These are phyloP conservation scores for Chlamydomonas applanata DNA, from an alignment of 139 green algal genomes.

Conservation along the genomic window DNA sequence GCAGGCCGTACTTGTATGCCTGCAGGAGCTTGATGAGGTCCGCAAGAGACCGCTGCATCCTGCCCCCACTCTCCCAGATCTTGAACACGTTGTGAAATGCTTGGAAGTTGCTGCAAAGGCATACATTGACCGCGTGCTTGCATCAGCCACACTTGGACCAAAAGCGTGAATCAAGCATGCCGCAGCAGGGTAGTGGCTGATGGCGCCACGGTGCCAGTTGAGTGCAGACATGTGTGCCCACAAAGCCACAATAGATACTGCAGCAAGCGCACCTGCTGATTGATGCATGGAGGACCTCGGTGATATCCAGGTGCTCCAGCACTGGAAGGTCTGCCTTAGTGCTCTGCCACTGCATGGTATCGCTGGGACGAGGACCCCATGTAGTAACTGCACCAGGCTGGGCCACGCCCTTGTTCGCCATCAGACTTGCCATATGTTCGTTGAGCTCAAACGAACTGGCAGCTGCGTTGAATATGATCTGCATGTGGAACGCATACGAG, in stretches of 20 bases:
- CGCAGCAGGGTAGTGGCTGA: no score
- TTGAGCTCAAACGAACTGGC: slow-evolving; percentile 26
- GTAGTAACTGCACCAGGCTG: no score
- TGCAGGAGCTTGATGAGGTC: slow-evolving; percentile 1
- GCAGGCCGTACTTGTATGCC: not conserved
- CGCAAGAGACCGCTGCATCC: not conserved
- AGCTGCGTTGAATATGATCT: not conserved
- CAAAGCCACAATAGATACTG: no score
- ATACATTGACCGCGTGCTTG: no score
- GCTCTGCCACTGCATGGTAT: not conserved
- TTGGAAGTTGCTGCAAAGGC: slow-evolving; percentile 13
- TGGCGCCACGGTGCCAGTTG: no score
- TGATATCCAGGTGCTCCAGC: slow-evolving; percentile 8
- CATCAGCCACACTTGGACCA: no score
- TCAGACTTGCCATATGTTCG: slow-evolving; percentile 12
- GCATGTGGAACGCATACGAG: not conserved
- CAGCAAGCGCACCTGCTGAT: not conserved
- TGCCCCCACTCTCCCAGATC: not conserved
- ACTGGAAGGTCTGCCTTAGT: not conserved
- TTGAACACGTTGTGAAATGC: slow-evolving; percentile 11
- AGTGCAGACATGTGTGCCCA: no score
- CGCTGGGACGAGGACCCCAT: no score
- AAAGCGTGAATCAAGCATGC: no score
- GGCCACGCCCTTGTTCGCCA: no score
- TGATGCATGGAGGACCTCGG: slow-evolving; percentile 9